Evolutionary conservation across 768 basidiomycete species (phyloP).

Genomic region (Termitomyces sp.): DNA sequence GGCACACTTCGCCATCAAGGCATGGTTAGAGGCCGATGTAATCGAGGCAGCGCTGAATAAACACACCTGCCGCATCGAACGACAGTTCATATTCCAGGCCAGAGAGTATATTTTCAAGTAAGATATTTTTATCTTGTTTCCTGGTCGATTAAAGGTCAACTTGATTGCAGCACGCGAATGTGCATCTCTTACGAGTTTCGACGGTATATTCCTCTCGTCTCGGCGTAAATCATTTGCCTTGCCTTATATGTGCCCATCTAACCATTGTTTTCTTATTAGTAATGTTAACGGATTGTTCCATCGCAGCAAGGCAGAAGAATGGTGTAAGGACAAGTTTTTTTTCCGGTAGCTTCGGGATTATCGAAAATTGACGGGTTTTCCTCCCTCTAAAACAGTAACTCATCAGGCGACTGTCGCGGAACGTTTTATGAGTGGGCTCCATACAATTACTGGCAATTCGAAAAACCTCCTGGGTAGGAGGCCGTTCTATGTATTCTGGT

Average conservation of each 20-base stretch:
- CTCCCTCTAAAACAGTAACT: slow-evolving; percentile 37
- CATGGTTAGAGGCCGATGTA: slow-evolving; percentile 68
- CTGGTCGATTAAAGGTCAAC: slow-evolving; percentile 4
- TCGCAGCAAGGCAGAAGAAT: slow-evolving; percentile 59
- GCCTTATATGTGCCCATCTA: background rate
- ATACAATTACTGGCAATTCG: slow-evolving; percentile 55
- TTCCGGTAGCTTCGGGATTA: background rate
- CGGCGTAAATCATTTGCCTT: slow-evolving; percentile 36
- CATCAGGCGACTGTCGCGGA: slow-evolving; percentile 61
- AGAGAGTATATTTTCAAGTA: slow-evolving; percentile 79
- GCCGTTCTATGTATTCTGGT: slow-evolving; percentile 74
- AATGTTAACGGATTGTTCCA: slow-evolving; percentile 45
- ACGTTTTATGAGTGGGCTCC: slow-evolving; percentile 56
- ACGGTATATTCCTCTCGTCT: slow-evolving; percentile 56
- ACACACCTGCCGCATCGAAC: slow-evolving; percentile 67
- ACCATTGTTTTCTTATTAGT: slow-evolving; percentile 23
- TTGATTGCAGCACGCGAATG: slow-evolving; percentile 54
- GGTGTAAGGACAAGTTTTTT: slow-evolving; percentile 43
- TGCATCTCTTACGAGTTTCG: slow-evolving; percentile 69
- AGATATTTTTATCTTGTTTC: slow-evolving; percentile 21
- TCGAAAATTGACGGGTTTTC: slow-evolving; percentile 1
- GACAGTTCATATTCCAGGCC: slow-evolving; percentile 65
- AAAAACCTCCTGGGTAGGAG: slow-evolving; percentile 48
- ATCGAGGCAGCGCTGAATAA: slow-evolving; percentile 60
- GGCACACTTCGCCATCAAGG: slow-evolving; percentile 58